phyloP scores from a whole-genome alignment of 2,329 filamentous ascomycete genomes.

The Lecanicillium sp. region DNA sequence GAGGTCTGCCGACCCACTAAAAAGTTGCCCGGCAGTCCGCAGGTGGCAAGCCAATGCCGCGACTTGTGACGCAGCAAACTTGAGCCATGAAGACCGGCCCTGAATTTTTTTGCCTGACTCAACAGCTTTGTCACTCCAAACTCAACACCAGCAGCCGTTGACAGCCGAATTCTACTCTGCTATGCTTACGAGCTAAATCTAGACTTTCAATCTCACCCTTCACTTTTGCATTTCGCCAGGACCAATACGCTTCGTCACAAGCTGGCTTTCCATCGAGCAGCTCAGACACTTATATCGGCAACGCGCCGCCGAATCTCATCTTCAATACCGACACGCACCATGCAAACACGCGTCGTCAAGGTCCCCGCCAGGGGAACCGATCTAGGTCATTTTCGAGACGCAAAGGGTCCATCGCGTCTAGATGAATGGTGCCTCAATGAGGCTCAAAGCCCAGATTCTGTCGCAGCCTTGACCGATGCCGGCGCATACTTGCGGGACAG shows the following conservation, averaged over 20 bases:
- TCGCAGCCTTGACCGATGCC: conserved; percentile 48
- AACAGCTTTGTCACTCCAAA: not conserved
- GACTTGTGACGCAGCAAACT: no score
- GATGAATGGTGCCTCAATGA: conserved; percentile 33
- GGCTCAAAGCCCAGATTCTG: conserved; percentile 17
- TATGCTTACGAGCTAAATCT: no score
- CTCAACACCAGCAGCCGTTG: no score
- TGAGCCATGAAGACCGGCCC: not conserved
- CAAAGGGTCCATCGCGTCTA: conserved; percentile 22
- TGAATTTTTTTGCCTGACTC: conserved; percentile 8
- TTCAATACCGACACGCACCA: conserved; percentile 14
- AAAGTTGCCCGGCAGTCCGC: conserved; percentile 4
- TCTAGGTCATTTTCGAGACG: conserved; percentile 25
- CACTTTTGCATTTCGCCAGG: no score
- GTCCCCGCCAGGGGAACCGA: conserved; percentile 19
- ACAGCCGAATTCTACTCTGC: no score
- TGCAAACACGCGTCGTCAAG: conserved; percentile 32
- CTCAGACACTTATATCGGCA: conserved; percentile 9
- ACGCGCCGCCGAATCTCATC: conserved; percentile 1
- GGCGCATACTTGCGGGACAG: conserved; percentile 56
- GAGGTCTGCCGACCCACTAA: conserved; percentile 7
- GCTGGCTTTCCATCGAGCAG: conserved; percentile 4
- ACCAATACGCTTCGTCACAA: no score
- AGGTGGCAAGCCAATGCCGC: no score
- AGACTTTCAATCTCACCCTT: no score